Evolutionary conservation across 306 rosid species (phyloP), one percentile per base, ranked within the genome.

Genomic region (Castanospermum australe): DNA sequence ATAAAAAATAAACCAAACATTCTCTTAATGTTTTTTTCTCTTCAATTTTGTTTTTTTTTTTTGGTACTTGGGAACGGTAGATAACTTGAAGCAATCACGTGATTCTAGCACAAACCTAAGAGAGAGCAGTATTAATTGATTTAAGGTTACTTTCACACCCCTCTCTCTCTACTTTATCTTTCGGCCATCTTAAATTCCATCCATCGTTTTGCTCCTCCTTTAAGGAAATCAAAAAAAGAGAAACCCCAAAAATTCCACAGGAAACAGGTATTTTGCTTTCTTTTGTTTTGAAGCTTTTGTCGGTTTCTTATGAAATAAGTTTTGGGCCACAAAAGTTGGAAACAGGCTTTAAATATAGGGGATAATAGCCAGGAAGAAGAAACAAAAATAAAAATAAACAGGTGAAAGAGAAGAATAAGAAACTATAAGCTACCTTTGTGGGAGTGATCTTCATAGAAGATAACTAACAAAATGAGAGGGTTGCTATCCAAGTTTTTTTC

Each of bases 51-150:
- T 61, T 41, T 42, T 32, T 18, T 57, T 13, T 73, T 48, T 66
- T 75, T 91, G 93, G 98, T 87, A 73, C 94, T 87, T 93, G 77
- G 78, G 98, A 93, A 88, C 57, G 97, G 97, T 90, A 91, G 98
- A 84, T 90, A 84, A 54, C 82, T 79, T 67, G 89, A 83, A 84
- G 81, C 90, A 83, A 86, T 87, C 93, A 93, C 94, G 88, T 87
- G 88, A 82, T 79, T 85, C 71, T 2, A 76, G 82, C 80, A 62
- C 81, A 86, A 60, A 81, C 86, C 84, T 81, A 76, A 75, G 79
- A 80, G 39, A 83, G 48, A 72, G 61, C 25, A 51, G 71, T 76
- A 80, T 82, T 83, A 73, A 85, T 88, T 88, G 62, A 41, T 79
- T 82, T 77, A 70, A 44, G 79, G 79, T 71, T 84, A 64, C 81